Conservation (phyloP, 2,329 filamentous ascomycete species). For the Albifimbria verrucaria region DNA sequence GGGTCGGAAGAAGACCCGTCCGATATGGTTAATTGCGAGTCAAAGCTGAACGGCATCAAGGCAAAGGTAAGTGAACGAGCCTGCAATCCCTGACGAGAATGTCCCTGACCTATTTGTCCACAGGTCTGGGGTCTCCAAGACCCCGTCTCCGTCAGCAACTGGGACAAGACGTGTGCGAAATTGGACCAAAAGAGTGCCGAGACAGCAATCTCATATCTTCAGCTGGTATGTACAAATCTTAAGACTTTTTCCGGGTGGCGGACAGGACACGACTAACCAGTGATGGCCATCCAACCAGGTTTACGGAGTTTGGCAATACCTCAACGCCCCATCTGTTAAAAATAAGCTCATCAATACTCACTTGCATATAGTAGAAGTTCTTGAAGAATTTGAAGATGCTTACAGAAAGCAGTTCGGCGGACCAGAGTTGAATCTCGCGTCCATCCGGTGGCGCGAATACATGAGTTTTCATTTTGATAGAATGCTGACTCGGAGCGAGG, state of each 20-base stretch:
- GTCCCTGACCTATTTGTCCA: background rate
- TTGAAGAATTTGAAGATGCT: background rate
- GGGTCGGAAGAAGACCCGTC: background rate
- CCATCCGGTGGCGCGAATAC: background rate
- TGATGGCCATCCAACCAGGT: background rate
- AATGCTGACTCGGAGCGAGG: background rate
- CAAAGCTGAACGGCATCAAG: background rate
- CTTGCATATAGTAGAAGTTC: background rate
- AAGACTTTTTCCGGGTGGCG: background rate
- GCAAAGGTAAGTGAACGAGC: background rate
- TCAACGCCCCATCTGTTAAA: background rate
- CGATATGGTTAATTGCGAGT: background rate
- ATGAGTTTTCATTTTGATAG: background rate
- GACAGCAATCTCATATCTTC: background rate
- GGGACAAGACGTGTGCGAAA: background rate
- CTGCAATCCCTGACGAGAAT: background rate
- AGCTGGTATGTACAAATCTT: background rate
- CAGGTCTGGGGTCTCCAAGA: background rate
- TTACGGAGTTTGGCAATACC: background rate
- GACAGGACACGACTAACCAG: too few relatives aligned
- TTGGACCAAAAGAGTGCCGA: background rate
- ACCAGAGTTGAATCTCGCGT: background rate
- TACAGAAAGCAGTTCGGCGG: background rate
- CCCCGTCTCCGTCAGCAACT: background rate
- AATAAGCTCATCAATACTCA: background rate